Conservation (phyloP, 1,284 basidiomycete genomes). For the Naganishia liquefaciens region DNA sequence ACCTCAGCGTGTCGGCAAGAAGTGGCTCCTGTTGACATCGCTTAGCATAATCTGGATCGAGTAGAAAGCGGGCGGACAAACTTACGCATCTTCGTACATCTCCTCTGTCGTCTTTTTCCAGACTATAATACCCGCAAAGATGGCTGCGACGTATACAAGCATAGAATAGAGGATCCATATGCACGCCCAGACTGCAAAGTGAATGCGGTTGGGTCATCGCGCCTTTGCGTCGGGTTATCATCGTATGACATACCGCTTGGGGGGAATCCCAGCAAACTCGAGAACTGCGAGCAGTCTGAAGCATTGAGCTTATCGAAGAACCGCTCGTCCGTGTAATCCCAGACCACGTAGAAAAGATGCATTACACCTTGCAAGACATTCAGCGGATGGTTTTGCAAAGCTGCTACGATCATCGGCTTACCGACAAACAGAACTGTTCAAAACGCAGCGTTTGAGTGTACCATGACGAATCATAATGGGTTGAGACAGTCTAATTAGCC, state of each 20-base stretch:
- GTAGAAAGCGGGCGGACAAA: background rate
- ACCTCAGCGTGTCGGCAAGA: slow-evolving; percentile 27
- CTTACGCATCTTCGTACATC: slow-evolving; percentile 37
- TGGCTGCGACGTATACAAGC: slow-evolving; percentile 47
- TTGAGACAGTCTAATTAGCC: background rate
- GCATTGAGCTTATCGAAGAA: slow-evolving; percentile 52
- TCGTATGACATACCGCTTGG: slow-evolving; percentile 39
- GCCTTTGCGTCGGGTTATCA: background rate
- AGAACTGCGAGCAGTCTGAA: slow-evolving; percentile 52
- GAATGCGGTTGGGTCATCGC: too few species aligned
- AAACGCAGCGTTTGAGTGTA: background rate
- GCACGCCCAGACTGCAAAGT: slow-evolving; percentile 44
- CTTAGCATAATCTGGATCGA: background rate
- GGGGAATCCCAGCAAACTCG: slow-evolving; percentile 48
- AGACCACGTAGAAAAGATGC: slow-evolving; percentile 53
- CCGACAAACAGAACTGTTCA: slow-evolving; percentile 31
- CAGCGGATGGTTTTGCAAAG: background rate
- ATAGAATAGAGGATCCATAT: slow-evolving; percentile 47
- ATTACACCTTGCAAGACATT: slow-evolving; percentile 40
- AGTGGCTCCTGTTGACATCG: slow-evolving; percentile 12
- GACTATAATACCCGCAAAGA: slow-evolving; percentile 51
- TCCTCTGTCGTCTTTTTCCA: slow-evolving; percentile 41
- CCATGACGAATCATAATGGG: background rate
- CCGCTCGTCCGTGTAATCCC: slow-evolving; percentile 53
- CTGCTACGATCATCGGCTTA: background rate